phyloP scores from a whole-genome alignment of 2,329 filamentous ascomycete genomes.

The Mycocentrospora acerina region DNA sequence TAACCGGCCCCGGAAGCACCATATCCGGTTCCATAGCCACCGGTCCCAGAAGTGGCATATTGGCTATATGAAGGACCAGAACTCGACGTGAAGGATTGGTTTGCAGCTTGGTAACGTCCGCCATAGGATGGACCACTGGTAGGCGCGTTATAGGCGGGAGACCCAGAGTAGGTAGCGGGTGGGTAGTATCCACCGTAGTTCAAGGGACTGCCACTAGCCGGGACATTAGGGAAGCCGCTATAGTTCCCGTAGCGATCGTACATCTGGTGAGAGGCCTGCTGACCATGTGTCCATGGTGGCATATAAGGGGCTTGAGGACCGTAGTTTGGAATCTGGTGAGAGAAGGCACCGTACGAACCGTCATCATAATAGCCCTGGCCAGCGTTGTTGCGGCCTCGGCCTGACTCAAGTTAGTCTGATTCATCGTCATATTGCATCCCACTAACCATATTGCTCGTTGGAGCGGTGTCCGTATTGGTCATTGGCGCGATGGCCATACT shows the following conservation, averaged over 20 bases:
- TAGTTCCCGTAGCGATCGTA: slow-evolving; percentile 24
- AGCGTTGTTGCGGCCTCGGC: slow-evolving; percentile 18
- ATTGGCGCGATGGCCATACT: slow-evolving; percentile 25
- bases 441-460: no score
- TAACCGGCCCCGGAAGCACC: background rate
- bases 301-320: slow-evolving; percentile 27
- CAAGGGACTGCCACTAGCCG: slow-evolving; percentile 33
- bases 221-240: slow-evolving; percentile 21
- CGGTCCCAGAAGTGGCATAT: slow-evolving; percentile 11
- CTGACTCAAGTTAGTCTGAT: slow-evolving; percentile 15
- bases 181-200: slow-evolving; percentile 36
- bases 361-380: slow-evolving; percentile 27
- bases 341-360: slow-evolving; percentile 28
- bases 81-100: slow-evolving; percentile 15
- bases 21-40: background rate
- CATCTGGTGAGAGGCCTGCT: slow-evolving; percentile 21
- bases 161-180: slow-evolving; percentile 24
- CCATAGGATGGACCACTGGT: slow-evolving; percentile 23
- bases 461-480: no score
- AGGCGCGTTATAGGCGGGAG: slow-evolving; percentile 21
- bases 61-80: slow-evolving; percentile 18
- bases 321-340: slow-evolving; percentile 33
- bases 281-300: slow-evolving; percentile 26
- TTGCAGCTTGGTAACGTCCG: slow-evolving; percentile 20
- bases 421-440: no score